A percentile compares a stretch with the other conserved stretches of the same genome.
These are phyloP conservation scores for Neofusicoccum sp. DNA, from an alignment of 2,329 filamentous ascomycete genomes.

Conservation along the genomic window DNA sequence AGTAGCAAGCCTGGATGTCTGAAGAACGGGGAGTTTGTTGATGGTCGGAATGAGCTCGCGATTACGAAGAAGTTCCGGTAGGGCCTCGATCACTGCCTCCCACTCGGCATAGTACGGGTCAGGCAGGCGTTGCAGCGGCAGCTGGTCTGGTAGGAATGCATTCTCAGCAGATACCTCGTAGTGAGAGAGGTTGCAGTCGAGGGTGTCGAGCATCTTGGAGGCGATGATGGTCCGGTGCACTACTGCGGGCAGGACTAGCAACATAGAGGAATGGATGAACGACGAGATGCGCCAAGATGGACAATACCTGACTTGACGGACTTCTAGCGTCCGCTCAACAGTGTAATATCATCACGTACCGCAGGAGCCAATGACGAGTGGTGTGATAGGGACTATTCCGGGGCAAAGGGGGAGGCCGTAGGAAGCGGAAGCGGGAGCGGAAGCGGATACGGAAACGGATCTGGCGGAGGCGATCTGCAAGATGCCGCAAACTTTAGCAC, in stretches of 20 bases:
- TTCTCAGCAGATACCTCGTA: slow-evolving; percentile 74
- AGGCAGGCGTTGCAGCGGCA: slow-evolving; percentile 70
- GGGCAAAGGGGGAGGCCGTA: not conserved
- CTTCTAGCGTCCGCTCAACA: not conserved
- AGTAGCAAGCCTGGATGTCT: slow-evolving; percentile 68
- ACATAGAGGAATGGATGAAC: not conserved
- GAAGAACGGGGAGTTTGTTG: slow-evolving; percentile 70
- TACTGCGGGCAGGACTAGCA: not conserved
- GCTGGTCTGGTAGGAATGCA: slow-evolving; percentile 75
- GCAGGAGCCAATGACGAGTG: slow-evolving; percentile 1
- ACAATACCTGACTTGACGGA: not conserved
- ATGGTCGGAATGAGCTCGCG: slow-evolving; percentile 70
- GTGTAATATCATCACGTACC: slow-evolving; percentile 4
- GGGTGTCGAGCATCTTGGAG: slow-evolving; percentile 8
- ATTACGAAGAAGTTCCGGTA: slow-evolving; percentile 73
- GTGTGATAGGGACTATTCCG: slow-evolving; percentile 11
- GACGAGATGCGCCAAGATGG: not conserved
- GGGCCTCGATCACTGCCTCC: slow-evolving; percentile 74
- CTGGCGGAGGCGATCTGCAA: not conserved
- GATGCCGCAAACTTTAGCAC: not conserved
- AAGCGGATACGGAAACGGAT: slow-evolving; percentile 2
- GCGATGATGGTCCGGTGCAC: not conserved
- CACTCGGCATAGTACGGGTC: slow-evolving; percentile 86
- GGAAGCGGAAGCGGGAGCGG: slow-evolving; percentile 15
- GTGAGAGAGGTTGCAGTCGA: slow-evolving; percentile 55